Evolutionary conservation across 192 early-diverging fungal species (phyloP).

Genomic region (Spizellomyces sp.): DNA sequence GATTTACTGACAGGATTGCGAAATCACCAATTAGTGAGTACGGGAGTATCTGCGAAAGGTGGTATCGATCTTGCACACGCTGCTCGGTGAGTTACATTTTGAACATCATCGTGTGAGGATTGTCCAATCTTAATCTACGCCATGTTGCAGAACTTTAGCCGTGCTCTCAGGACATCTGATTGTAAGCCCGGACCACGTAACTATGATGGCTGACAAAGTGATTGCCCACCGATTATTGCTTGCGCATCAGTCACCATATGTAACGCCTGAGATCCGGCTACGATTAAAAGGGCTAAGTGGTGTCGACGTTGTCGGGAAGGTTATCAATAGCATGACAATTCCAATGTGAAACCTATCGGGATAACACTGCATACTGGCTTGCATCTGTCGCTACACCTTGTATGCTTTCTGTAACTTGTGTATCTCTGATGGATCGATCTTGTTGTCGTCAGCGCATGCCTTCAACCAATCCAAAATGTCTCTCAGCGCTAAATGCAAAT

Average conservation of each 20-base stretch:
- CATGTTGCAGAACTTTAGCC: conserved; percentile 14
- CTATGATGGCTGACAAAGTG: conserved; percentile 22
- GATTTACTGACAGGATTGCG: conserved; percentile 23
- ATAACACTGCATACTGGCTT: too few relatives aligned
- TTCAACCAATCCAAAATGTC: too few relatives aligned
- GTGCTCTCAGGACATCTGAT: conserved; percentile 7
- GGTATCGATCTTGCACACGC: conserved; percentile 18
- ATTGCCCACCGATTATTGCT: conserved; percentile 20
- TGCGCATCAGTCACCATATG: conserved; percentile 2
- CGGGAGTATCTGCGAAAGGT: conserved; percentile 18
- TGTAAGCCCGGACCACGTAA: conserved; percentile 24
- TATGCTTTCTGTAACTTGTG: too few relatives aligned
- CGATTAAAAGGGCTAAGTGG: conserved; percentile 4
- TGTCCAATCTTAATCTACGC: neutral
- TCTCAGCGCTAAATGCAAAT: too few relatives aligned
- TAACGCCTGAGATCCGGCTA: conserved; percentile 3
- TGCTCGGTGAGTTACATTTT: conserved; percentile 2
- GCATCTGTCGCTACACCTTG: too few relatives aligned
- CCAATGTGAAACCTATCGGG: conserved; percentile 17
- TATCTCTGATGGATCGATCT: too few relatives aligned
- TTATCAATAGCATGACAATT: conserved; percentile 12
- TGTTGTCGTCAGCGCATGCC: too few relatives aligned
- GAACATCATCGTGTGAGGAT: too few relatives aligned
- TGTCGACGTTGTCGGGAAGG: conserved; percentile 19
- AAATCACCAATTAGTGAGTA: conserved; percentile 19